A percentile compares a stretch with the other conserved stretches of the same genome.
Conservation (phyloP, 257 asterid genomes). For the Cinchona pubescens region DNA sequence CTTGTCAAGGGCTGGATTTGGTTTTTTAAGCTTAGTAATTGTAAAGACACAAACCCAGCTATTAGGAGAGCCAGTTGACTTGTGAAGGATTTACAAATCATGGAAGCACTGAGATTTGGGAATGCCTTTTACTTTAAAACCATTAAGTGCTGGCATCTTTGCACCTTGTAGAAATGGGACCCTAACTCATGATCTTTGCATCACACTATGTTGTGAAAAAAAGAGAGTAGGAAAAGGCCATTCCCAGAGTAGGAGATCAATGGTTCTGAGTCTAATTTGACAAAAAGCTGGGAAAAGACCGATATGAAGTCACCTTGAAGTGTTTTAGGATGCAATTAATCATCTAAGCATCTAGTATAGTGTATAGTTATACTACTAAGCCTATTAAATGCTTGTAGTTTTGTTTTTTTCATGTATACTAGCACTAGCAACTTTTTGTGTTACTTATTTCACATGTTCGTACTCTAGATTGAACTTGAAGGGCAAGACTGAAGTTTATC, state of each 20-base stretch:
- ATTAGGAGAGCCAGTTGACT: background rate
- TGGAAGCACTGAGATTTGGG: background rate
- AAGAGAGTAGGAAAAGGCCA: background rate
- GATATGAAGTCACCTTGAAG: background rate
- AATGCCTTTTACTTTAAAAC: no score
- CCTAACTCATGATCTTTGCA: background rate
- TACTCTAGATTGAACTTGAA: constrained; percentile 71
- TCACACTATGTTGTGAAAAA: background rate
- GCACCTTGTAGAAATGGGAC: background rate
- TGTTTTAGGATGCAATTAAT: background rate
- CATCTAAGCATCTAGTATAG: background rate
- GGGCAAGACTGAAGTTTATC: constrained; percentile 47
- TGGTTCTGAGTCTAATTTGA: background rate
- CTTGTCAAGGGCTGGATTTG: background rate
- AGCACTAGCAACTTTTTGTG: constrained; percentile 8
- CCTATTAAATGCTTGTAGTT: background rate
- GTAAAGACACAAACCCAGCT: background rate
- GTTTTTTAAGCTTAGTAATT: background rate
- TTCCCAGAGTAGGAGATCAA: background rate
- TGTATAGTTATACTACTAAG: no score
- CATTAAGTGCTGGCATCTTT: no score
- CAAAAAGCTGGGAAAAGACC: background rate
- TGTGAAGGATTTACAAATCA: background rate
- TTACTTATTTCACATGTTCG: constrained; percentile 27
- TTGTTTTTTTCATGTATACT: background rate